Base-by-base conservation (phyloP, 305 asterid genomes). In the Petunia hybrid region DNA sequence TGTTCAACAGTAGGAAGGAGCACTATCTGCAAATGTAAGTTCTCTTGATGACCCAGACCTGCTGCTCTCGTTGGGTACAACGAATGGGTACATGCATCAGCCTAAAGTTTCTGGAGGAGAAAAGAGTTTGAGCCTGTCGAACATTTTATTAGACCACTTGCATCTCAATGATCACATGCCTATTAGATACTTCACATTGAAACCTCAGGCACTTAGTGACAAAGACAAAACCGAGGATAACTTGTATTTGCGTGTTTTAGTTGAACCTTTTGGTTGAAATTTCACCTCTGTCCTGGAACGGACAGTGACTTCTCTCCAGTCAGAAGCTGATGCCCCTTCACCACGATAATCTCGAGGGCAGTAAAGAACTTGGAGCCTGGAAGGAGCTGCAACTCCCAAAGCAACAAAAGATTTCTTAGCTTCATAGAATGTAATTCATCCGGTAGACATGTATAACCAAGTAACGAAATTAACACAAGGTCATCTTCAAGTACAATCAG, bases 231-330 rank as follows among this genome's bases (percentile, higher is more conserved):
- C 73, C 0, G 94, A 89, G 80, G 98, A 94, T 59, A 96, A 89
- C 92, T 90, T 93, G 85, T 85, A 90, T 79, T 92, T 93, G 80
- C 83, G 84, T 43, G 81, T 76, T 87, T 86, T 91, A 5, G 82
- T 85, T 14, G 87, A 82, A 77, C 85, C 82, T 78, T 87, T 90
- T 1, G 97, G 94, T 80, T 89, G 95, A 68, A 96, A 94, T 51
- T 91, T 82, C 5, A 93, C 88, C 91, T 92, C 97, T 9, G 97
- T 92, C 87, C 88, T 92, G 62, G 98, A 90, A 80, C 86, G 80
- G 60, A 94, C 91, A 0, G 85, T 85, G 51, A 85, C 85, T 85
- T 90, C 98, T 79, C 89, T 88, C 89, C 87, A 86, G 70, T 88
- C 87, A 45, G 97, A 90, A 10, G 93, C 86, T 48, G 93, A 87